A percentile compares a stretch with the other conserved stretches of the same genome.
Evolutionary conservation across 1,139 yeast species (phyloP).

Genomic region (Suhomyces kunorum): DNA sequence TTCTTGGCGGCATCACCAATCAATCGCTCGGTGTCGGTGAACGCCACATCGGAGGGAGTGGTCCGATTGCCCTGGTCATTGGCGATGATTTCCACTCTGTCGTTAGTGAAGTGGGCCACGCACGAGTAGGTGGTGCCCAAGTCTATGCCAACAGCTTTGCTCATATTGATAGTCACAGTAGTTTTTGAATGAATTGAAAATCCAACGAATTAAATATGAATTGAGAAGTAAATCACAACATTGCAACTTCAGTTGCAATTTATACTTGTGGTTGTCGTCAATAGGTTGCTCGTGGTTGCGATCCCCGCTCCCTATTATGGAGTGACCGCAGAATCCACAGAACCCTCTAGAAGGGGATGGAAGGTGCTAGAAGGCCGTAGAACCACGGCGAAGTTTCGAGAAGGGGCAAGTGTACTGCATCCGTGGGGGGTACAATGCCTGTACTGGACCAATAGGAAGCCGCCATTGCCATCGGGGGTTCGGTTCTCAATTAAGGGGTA

Average conservation of each 20-base stretch:
- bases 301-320: constrained; percentile 13
- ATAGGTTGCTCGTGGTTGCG: constrained; percentile 12
- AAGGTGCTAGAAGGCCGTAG: constrained; percentile 5
- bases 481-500: constrained; percentile 1
- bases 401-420: not conserved
- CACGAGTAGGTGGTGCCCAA: constrained; percentile 35
- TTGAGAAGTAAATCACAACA: not conserved
- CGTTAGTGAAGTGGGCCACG: constrained; percentile 26
- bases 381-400: not conserved
- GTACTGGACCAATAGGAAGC: not conserved
- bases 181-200: not conserved
- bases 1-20: constrained; percentile 36
- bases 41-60: constrained; percentile 33
- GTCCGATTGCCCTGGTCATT: constrained; percentile 55
- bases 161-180: constrained; percentile 12
- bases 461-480: not conserved
- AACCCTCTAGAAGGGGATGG: constrained; percentile 4
- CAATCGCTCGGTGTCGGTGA: constrained; percentile 31
- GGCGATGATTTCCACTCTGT: constrained; percentile 36
- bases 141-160: constrained; percentile 29
- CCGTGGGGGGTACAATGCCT: no score
- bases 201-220: constrained; percentile 1
- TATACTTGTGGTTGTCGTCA: constrained; percentile 5
- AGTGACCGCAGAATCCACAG: constrained; percentile 10
- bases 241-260: constrained; percentile 6